phyloP scores from a whole-genome alignment of 371 early-diverging fungal genomes.

The Haplosporangium sp. region DNA sequence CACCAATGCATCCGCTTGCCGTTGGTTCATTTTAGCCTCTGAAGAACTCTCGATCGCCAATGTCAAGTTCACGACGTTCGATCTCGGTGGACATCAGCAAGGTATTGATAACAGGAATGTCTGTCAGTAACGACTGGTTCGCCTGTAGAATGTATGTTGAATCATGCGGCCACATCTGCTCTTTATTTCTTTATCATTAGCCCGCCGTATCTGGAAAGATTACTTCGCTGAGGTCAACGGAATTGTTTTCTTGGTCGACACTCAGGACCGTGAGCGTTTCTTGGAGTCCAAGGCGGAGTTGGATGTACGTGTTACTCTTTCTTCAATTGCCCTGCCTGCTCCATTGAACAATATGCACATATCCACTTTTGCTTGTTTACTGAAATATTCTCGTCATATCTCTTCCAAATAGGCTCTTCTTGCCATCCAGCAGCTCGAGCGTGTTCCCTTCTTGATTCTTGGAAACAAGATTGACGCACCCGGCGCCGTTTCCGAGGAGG shows the following conservation, averaged over 20 bases:
- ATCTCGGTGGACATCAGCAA: slow-evolving; percentile 97
- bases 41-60: slow-evolving; percentile 97
- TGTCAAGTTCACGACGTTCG: slow-evolving; percentile 96
- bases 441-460: slow-evolving; percentile 93
- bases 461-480: slow-evolving; percentile 98
- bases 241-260: slow-evolving; percentile 97
- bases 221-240: slow-evolving; percentile 98
- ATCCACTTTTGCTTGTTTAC: too few relatives aligned
- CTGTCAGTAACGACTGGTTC: too few relatives aligned
- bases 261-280: slow-evolving; percentile 88
- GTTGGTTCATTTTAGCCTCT: slow-evolving; percentile 70
- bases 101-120: slow-evolving; percentile 51
- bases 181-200: slow-evolving; percentile 51
- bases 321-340: too few relatives aligned
- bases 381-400: too few relatives aligned
- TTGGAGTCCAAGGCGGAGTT: slow-evolving; percentile 93
- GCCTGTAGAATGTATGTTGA: background rate
- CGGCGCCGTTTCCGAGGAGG: slow-evolving; percentile 95
- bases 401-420: slow-evolving; percentile 76
- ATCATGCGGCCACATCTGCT: background rate
- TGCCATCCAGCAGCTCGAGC: slow-evolving; percentile 91
- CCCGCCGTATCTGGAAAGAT: slow-evolving; percentile 97
- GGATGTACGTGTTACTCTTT: slow-evolving; percentile 71
- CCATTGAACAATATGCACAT: too few relatives aligned
- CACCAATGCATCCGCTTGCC: too few relatives aligned